Evolutionary conservation across 169 alveolate genomes (phyloP), one percentile per base, ranked within the genome.

Genomic region (Cyclospora cayetanensis): DNA sequence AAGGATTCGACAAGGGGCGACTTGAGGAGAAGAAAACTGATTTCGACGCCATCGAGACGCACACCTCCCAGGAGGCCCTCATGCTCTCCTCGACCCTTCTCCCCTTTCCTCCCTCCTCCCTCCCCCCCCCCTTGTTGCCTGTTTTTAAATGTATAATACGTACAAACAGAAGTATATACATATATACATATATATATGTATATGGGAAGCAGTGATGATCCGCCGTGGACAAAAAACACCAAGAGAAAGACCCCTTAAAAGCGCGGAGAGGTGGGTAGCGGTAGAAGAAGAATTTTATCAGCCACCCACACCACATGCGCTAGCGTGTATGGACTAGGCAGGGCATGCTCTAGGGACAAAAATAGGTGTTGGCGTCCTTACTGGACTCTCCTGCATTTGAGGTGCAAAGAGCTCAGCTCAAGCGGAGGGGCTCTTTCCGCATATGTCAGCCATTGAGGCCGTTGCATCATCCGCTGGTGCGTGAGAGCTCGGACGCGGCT

Each of bases 401-500:
- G 22, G 35, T 60, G 55, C 77, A 90, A 34, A 65, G 37, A 77
- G 55, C 5, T 46, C 76, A 90, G 39, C 76, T 91, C 94, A 65
- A 91, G 25, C 35, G 94, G 94, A 0, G 94, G 94, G 50, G 80
- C 91, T 7, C 92, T 20, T 31, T 90, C 89, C 25, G 79, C 77
- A 27, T 68, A 66, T 20, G n/a, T 34, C 60, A 89, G 63, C 89
- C 89, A 43, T 27, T 27, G 34, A 35, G 93, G 85, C 82, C 63
- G 41, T 35, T 89, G 39, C 29, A 93, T 93, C n/a, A 96, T 85
- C 43, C 95, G 96, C 39, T 94, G 95, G 39, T 93, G 93, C 50
- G 95, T 95, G 7, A 96, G 94, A 31, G 83, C 92, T 50, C 97
- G 95, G 96, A 95, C 95, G 55, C 97, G 93, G 68, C 94, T 96